Evolutionary conservation across 164 flowering plant species (phyloP), one percentile per base, ranked within the genome.

Genomic region (Umbilicus rupestris): DNA sequence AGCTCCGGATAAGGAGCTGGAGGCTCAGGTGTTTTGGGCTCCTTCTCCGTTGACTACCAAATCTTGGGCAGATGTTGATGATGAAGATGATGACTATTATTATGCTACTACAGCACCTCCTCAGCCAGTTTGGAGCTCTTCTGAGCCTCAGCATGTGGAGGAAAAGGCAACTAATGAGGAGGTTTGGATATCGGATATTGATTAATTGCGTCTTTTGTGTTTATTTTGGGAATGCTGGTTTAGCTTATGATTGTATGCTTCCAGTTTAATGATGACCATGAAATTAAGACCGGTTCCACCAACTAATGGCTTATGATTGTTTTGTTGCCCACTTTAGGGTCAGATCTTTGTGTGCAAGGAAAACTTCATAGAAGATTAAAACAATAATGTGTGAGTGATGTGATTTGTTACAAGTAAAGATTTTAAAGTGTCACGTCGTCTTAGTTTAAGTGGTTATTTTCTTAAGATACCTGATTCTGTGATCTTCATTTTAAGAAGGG

Each of bases 31-130:
- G 8, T 81, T 79, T 59, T 93, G 96, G 96, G 80, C 92, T 0
- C 94, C 96, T 1, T 72, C 94, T 10, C 90, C 89, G 1, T 73
- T 93, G 52, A 84, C 73, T 3, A 75, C 63, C 17, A 87, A 86
- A 63, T 85, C 90, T 0, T 90, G 98, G 98, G 98, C 97, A 7
- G 98, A 93, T 75, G 92, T 87, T 19, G 96, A 88, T 37, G 96
- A 88, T 20, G 95, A 89, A 16, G 90, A 86, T 69, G 98, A 91
- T 49, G 97, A 89, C 39, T 96, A 93, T 71, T 90, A 87, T 67
- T 88, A 76, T 60, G 87, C 86, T 35, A 82, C 94, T 42, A 76
- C 87, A 0, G 90, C 93, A 0, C 90, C 93, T 7, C 91, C 87
- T 15, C 82, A 59, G 68, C n/a, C 82, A 2, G 77, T 70, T 42